A percentile compares a stretch with the other conserved stretches of the same genome.
Conservation (phyloP, 257 asterid genomes). For the Solanum chilense region DNA sequence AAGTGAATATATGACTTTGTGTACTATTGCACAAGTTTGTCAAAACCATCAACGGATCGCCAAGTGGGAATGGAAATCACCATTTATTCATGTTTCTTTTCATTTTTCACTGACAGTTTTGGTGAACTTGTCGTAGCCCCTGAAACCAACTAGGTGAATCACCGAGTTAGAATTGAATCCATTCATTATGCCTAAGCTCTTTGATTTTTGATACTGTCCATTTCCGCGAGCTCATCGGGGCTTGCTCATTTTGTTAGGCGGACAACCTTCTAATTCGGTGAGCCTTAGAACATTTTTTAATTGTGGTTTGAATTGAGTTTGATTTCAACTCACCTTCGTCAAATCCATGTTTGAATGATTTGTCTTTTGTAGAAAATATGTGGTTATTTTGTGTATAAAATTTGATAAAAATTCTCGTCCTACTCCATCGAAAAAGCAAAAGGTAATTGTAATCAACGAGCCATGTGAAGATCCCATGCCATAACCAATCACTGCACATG, state of each 20-base stretch:
- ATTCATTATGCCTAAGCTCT: not conserved
- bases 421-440: not conserved
- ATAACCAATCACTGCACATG: not conserved
- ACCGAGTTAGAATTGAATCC: not conserved
- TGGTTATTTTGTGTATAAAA: rapidly evolving
- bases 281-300: not conserved
- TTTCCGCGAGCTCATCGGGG: not conserved
- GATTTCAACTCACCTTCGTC: not conserved
- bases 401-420: not conserved
- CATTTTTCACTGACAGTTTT: not conserved
- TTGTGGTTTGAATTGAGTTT: not conserved
- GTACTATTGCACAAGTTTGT: not conserved
- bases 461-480: not conserved
- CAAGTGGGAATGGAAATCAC: not conserved
- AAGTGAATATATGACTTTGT: not conserved
- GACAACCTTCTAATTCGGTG: rapidly evolving
- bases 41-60: not conserved
- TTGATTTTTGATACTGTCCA: no score
- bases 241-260: not conserved
- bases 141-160: not conserved
- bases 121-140: not conserved
- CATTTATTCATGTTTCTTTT: no score
- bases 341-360: no score
- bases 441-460: no score
- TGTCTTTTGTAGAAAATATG: not conserved